Base-by-base conservation (phyloP, 1,284 basidiomycete genomes). In the Tilletia indica region DNA sequence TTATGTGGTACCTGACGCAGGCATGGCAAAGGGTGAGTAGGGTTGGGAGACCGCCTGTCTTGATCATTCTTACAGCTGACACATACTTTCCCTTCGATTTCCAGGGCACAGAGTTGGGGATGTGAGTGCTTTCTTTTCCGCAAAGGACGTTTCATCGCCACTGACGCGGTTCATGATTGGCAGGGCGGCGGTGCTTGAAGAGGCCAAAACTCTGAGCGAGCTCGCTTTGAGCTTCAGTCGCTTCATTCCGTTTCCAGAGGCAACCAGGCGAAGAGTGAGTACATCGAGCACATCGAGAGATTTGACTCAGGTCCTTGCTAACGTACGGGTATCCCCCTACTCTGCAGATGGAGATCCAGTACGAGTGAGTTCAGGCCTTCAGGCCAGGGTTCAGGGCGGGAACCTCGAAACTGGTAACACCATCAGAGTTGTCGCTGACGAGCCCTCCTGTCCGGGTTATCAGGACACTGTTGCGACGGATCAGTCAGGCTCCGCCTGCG, bases 11-110 rank as follows among this genome's bases (percentile, higher is more conserved):
- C 34, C 34, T 64, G 36, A 36, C 61, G 6, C 61, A 64, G 21
- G 61, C 61, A 12, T 64, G 61, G 61, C 61, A 64, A 21, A 64
- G 36, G 61, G 61, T 64, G 34, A 39, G 61, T 8, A 21, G 8
- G 8, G 31, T 9, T 14, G 8, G n/a, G 38, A 19, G 31, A 31
- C 1, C 58, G 25, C 19, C 11, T 9, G 58, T 31, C 8, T 34
- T 11, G 21, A 31, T 11, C 12, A 8, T 16, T 19, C 61, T 64
- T 25, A 64, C 61, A 31, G 25, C 25, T 31, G 25, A 31, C 21
- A 12, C 9, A 9, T 16, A 9, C 12, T 38, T 3, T 54, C 16
- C 12, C 8, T 36, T 64, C 38, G 21, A 9, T 31, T 14, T 39
- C 6, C 61, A 64, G 61, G 38, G 61, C 31, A 64, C 38, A 5